phyloP scores from a whole-genome alignment of 1,139 yeast species.

The Candida dubliniensis region DNA sequence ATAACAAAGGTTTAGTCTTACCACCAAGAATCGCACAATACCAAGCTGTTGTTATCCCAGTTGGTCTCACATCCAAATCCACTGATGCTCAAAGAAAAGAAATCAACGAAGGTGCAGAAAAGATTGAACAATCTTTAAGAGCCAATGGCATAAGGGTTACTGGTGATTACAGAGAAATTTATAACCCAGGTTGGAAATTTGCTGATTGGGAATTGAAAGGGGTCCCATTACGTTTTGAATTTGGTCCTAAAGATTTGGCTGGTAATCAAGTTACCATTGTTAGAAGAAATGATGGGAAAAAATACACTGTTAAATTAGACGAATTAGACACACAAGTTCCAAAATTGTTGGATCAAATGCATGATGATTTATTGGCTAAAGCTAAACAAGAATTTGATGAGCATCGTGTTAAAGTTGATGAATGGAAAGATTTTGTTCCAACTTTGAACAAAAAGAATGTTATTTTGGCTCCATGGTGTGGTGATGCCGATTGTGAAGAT shows the following conservation, averaged over 20 bases:
- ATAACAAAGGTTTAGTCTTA: slow-evolving; percentile 94
- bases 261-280: slow-evolving; percentile 81
- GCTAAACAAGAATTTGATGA: slow-evolving; percentile 84
- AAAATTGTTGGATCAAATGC: slow-evolving; percentile 77
- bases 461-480: slow-evolving; percentile 97
- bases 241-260: slow-evolving; percentile 93
- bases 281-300: slow-evolving; percentile 87
- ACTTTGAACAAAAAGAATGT: slow-evolving; percentile 89
- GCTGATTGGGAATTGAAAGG: slow-evolving; percentile 98
- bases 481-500: slow-evolving; percentile 90
- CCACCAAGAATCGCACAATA: slow-evolving; percentile 96
- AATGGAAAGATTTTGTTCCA: slow-evolving; percentile 92
- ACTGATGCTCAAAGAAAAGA: slow-evolving; percentile 69
- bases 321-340: slow-evolving; percentile 71
- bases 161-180: slow-evolving; percentile 89
- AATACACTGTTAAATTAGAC: slow-evolving; percentile 62
- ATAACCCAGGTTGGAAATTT: slow-evolving; percentile 99
- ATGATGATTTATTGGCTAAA: slow-evolving; percentile 64
- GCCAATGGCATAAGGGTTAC: slow-evolving; percentile 67
- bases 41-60: slow-evolving; percentile 92
- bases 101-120: slow-evolving; percentile 68
- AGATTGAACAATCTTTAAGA: slow-evolving; percentile 59
- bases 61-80: slow-evolving; percentile 89
- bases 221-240: slow-evolving; percentile 87
- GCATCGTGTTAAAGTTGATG: slow-evolving; percentile 77